Evolutionary conservation across 805 yeast species (phyloP).

Genomic region (Candida chauliodis): DNA sequence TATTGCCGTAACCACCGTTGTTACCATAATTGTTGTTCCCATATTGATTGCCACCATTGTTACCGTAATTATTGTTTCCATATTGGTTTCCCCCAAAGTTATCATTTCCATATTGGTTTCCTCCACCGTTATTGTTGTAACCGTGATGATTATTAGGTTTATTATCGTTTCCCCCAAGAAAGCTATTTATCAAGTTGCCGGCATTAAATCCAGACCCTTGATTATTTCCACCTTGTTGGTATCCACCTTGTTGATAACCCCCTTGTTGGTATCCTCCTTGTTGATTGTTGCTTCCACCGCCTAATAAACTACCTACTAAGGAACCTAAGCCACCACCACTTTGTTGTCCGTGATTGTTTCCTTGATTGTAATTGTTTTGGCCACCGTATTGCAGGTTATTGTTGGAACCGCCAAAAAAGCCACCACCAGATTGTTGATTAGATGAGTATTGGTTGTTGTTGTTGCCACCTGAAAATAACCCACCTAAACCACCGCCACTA

Average conservation of each 20-base stretch:
- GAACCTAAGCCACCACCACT: conserved; percentile 8
- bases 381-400: conserved; percentile 3
- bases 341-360: conserved; percentile 3
- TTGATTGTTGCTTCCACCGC: conserved; percentile 8
- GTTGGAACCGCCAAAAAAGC: conserved; percentile 8
- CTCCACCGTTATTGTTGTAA: conserved; percentile 3
- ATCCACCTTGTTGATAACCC: background rate
- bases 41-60: background rate
- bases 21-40: conserved; percentile 1
- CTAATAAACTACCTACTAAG: conserved; percentile 10
- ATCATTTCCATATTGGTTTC: conserved; percentile 5
- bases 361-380: conserved; percentile 1
- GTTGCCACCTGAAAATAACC: conserved; percentile 9
- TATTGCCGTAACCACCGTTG: background rate
- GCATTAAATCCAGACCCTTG: background rate
- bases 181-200: conserved; percentile 2
- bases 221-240: conserved; percentile 1
- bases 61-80: background rate
- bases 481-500: conserved; percentile 7
- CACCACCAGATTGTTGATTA: conserved; percentile 2
- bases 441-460: conserved; percentile 4
- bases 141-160: background rate
- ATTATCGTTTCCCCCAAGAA: conserved; percentile 3
- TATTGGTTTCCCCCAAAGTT: conserved; percentile 9
- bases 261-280: background rate